Evolutionary conservation across 768 basidiomycete species (phyloP).

Genomic region (Mycena pura): DNA sequence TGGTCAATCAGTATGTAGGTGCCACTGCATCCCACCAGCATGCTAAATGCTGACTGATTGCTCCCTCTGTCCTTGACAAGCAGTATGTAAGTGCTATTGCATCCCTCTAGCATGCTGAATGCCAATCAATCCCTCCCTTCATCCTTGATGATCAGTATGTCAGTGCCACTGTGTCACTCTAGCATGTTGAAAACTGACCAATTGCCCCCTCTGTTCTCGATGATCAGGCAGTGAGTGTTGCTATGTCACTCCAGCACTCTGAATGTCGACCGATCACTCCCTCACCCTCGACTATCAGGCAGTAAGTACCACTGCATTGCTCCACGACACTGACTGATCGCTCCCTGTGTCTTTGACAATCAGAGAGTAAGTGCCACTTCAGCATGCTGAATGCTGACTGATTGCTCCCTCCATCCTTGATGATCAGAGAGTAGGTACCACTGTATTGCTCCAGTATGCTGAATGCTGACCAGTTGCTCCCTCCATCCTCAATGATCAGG

Average conservation of each 20-base stretch:
- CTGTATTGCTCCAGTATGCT: background rate
- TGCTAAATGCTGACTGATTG: too few relatives aligned
- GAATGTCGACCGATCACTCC: background rate
- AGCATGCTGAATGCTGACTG: background rate
- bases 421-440: background rate
- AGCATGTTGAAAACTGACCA: background rate
- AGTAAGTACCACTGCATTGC: background rate
- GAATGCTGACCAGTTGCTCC: background rate
- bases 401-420: background rate
- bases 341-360: background rate
- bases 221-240: background rate
- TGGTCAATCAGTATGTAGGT: too few relatives aligned
- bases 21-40: too few relatives aligned
- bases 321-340: background rate
- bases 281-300: background rate
- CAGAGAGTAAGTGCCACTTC: background rate
- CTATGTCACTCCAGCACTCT: background rate
- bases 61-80: too few relatives aligned
- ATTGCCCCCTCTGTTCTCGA: background rate
- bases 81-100: too few relatives aligned
- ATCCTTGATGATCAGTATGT: background rate
- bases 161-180: background rate
- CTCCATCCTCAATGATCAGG: background rate
- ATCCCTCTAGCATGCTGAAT: background rate
- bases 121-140: background rate